Percentiles rank a stretch among this genome's conserved stretches.
Conservation (phyloP, 2,329 filamentous ascomycete species). For the Claviceps monticola region DNA sequence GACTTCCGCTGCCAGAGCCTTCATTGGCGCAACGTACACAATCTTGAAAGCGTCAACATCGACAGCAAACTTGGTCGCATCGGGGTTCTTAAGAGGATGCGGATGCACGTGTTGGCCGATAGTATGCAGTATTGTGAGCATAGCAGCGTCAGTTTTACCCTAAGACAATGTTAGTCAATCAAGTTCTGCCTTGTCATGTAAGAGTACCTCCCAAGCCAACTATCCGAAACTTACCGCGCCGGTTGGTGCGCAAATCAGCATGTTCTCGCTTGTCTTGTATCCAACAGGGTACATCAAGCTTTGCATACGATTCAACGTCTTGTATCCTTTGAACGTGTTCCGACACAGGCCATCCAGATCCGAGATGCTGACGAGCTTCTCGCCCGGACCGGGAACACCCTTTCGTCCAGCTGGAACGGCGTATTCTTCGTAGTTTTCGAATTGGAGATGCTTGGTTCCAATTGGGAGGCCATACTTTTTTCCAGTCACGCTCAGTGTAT, state of each 20-base stretch:
- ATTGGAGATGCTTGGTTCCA: conserved; percentile 57
- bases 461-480: conserved; percentile 70
- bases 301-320: conserved; percentile 92
- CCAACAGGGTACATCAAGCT: conserved; percentile 91
- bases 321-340: conserved; percentile 90
- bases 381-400: conserved; percentile 56
- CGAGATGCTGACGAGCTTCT: conserved; percentile 63
- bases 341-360: conserved; percentile 81
- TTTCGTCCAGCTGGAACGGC: conserved; percentile 71
- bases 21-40: conserved; percentile 98
- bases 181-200: background rate
- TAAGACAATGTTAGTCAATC: conserved; percentile 9
- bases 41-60: conserved; percentile 87
- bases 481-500: conserved; percentile 66
- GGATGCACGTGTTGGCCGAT: conserved; percentile 76
- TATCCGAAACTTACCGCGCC: conserved; percentile 51
- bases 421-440: conserved; percentile 78
- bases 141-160: conserved; percentile 96
- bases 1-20: conserved; percentile 89
- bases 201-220: background rate
- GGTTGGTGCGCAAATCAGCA: conserved; percentile 95
- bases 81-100: conserved; percentile 60
- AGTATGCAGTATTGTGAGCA: conserved; percentile 88
- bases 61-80: conserved; percentile 69
- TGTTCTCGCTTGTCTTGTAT: conserved; percentile 92